Conservation (phyloP, 495 filamentous ascomycete species). For the Tuber brumale region DNA sequence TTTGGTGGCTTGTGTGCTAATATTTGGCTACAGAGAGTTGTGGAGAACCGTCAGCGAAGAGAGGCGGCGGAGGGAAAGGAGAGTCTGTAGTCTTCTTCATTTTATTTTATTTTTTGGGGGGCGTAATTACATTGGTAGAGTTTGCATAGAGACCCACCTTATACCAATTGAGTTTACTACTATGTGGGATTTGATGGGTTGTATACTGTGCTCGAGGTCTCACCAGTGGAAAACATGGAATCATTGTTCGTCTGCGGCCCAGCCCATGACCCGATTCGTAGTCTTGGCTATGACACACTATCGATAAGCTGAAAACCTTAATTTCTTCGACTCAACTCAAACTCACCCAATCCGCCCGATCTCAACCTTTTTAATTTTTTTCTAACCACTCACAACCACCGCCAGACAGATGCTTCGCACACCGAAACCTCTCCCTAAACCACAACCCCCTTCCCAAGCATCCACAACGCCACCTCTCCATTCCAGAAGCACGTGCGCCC, state of each 20-base stretch:
- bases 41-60: conserved; percentile 16
- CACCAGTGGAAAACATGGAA: neutral
- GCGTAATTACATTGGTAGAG: neutral
- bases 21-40: conserved; percentile 12
- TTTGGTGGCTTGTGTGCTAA: conserved; percentile 10
- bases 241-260: too few relatives aligned
- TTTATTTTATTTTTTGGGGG: neutral
- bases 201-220: neutral
- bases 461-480: neutral
- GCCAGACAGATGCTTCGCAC: neutral
- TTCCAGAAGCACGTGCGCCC: conserved; percentile 41
- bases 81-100: neutral
- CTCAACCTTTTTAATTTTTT: neutral
- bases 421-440: neutral
- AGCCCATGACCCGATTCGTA: neutral
- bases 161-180: neutral
- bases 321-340: neutral
- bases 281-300: neutral
- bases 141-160: neutral
- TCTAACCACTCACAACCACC: neutral
- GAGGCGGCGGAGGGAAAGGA: conserved; percentile 2
- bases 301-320: neutral
- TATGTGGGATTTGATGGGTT: neutral
- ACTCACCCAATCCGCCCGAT: neutral
- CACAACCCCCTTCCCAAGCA: conserved; percentile 2